These are phyloP conservation scores for Penicillium nordicum DNA, from an alignment of 2,329 filamentous ascomycete species.

Conservation along the genomic window DNA sequence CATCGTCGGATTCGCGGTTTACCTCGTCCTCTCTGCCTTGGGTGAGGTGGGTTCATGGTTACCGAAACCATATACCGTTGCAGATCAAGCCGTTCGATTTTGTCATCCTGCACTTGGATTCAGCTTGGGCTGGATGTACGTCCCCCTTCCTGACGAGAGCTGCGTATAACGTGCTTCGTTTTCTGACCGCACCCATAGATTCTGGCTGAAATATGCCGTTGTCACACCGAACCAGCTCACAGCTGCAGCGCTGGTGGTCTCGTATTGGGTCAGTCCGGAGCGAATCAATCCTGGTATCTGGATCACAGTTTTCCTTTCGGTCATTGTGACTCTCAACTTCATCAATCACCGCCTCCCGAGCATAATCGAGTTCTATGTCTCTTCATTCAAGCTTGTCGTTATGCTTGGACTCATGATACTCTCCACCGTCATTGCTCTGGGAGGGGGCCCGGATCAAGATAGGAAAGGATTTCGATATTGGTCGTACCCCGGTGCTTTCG, in stretches of 20 bases:
- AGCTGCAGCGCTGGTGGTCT: slow-evolving; percentile 70
- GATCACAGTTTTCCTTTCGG: slow-evolving; percentile 65
- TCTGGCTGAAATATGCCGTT: slow-evolving; percentile 75
- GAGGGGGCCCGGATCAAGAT: slow-evolving; percentile 61
- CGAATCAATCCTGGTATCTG: slow-evolving; percentile 71
- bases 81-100: slow-evolving; percentile 73
- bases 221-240: slow-evolving; percentile 81
- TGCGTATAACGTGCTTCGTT: not conserved
- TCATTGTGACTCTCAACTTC: slow-evolving; percentile 63
- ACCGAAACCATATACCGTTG: slow-evolving; percentile 71
- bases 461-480: slow-evolving; percentile 64
- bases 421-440: slow-evolving; percentile 60
- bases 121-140: slow-evolving; percentile 66
- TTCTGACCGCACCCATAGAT: slow-evolving; percentile 26
- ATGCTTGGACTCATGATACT: slow-evolving; percentile 64
- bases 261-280: slow-evolving; percentile 67
- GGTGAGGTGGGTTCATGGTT: slow-evolving; percentile 81
- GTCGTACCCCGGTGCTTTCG: slow-evolving; percentile 58
- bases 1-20: slow-evolving; percentile 55
- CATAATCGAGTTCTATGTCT: slow-evolving; percentile 57
- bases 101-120: slow-evolving; percentile 78
- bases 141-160: not conserved
- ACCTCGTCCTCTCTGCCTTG: slow-evolving; percentile 71
- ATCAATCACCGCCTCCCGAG: slow-evolving; percentile 65
- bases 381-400: slow-evolving; percentile 63